These are phyloP conservation scores for Artomyces pyxidatus DNA, from an alignment of 768 basidiomycete genomes.

Conservation along the genomic window DNA sequence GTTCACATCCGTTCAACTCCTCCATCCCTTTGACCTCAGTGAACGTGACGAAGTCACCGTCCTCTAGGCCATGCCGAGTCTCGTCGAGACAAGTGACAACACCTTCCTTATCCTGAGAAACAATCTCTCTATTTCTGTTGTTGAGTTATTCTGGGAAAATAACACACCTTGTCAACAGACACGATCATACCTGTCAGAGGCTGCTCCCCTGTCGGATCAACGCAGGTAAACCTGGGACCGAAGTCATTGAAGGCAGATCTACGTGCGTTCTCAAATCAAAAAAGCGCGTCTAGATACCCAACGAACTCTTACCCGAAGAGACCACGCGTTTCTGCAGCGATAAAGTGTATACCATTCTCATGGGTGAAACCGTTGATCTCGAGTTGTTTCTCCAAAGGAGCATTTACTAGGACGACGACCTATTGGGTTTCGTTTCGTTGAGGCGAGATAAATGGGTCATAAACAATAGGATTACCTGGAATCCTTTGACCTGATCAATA, in stretches of 20 bases:
- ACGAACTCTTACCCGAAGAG: slow-evolving; percentile 72
- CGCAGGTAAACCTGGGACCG: slow-evolving; percentile 87
- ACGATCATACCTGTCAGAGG: slow-evolving; percentile 94
- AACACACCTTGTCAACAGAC: slow-evolving; percentile 71
- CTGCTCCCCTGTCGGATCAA: slow-evolving; percentile 97
- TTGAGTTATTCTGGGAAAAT: neutral
- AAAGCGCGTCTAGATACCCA: neutral
- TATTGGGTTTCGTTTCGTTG: no score
- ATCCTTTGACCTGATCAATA: slow-evolving; percentile 74
- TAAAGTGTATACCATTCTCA: slow-evolving; percentile 81
- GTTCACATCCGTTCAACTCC: slow-evolving; percentile 84
- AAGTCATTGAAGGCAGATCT: slow-evolving; percentile 97
- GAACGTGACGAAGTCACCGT: slow-evolving; percentile 97
- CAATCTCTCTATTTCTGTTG: no score
- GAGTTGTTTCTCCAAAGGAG: slow-evolving; percentile 70
- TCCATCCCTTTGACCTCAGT: slow-evolving; percentile 93
- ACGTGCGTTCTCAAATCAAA: neutral
- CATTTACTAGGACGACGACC: slow-evolving; percentile 87
- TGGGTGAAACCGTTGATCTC: slow-evolving; percentile 97
- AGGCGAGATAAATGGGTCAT: no score
- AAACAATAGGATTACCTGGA: slow-evolving; percentile 78
- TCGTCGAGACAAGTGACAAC: slow-evolving; percentile 95
- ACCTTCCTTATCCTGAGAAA: slow-evolving; percentile 68
- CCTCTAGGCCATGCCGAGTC: slow-evolving; percentile 95
- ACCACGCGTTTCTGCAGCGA: slow-evolving; percentile 85